phyloP scores from a whole-genome alignment of 768 basidiomycete species.

The Sporobolomyces pararoseus region DNA sequence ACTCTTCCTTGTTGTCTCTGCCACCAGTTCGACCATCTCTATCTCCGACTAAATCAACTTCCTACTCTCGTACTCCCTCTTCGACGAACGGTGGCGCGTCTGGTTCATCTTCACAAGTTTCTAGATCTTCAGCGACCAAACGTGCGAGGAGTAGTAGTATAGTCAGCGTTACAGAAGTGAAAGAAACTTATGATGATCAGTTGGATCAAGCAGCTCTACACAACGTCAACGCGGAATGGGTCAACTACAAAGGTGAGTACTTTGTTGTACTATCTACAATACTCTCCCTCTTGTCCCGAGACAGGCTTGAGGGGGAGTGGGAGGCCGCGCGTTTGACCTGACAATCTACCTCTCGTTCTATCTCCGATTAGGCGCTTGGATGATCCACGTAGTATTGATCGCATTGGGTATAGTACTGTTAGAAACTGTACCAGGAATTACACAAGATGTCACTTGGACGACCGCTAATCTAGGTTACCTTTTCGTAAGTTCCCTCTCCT shows the following conservation, averaged over 20 bases:
- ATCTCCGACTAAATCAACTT: background rate
- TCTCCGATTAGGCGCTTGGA: slow-evolving; percentile 76
- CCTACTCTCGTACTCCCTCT: background rate
- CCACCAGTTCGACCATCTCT: slow-evolving; percentile 11
- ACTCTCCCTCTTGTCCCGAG: background rate
- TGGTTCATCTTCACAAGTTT: background rate
- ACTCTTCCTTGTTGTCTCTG: background rate
- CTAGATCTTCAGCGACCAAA: slow-evolving; percentile 7
- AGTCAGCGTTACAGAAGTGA: slow-evolving; percentile 43
- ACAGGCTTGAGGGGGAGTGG: background rate
- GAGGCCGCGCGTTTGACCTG: too few species aligned
- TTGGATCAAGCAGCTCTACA: slow-evolving; percentile 42
- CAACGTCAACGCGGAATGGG: slow-evolving; percentile 88
- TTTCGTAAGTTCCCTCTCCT: slow-evolving; percentile 59
- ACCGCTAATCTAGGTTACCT: slow-evolving; percentile 86
- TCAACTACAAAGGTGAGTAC: slow-evolving; percentile 76
- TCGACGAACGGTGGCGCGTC: background rate
- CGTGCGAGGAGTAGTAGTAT: slow-evolving; percentile 39
- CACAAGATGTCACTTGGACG: slow-evolving; percentile 92
- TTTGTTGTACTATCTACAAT: background rate
- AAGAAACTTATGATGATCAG: slow-evolving; percentile 44
- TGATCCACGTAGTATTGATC: slow-evolving; percentile 93
- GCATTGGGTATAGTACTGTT: slow-evolving; percentile 83
- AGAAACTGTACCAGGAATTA: slow-evolving; percentile 90
- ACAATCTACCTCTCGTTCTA: background rate